These are phyloP conservation scores for Millerozyma acaciae DNA, from an alignment of 805 yeast species.

Conservation along the genomic window DNA sequence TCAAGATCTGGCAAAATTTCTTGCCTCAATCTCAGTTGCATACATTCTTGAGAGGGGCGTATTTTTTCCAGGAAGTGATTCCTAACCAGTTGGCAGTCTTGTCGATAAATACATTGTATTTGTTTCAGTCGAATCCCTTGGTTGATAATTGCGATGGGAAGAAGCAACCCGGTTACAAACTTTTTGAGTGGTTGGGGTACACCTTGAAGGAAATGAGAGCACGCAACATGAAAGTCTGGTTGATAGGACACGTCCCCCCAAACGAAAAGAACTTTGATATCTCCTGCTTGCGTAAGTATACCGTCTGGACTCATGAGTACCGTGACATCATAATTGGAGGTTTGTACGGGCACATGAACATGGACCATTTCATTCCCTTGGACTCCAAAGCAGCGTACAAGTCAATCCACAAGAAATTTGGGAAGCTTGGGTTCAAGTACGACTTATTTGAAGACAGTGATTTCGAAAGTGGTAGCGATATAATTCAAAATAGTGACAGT, in stretches of 20 bases:
- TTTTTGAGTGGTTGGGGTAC: slow-evolving; percentile 74
- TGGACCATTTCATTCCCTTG: slow-evolving; percentile 78
- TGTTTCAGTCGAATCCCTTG: slow-evolving; percentile 73
- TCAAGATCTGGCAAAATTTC: slow-evolving; percentile 66
- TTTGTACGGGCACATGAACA: slow-evolving; percentile 84
- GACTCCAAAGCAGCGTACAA: slow-evolving; percentile 68
- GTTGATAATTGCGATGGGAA: slow-evolving; percentile 73
- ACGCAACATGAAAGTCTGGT: slow-evolving; percentile 80
- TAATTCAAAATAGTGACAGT: neutral
- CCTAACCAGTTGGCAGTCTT: slow-evolving; percentile 75
- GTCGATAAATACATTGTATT: slow-evolving; percentile 73
- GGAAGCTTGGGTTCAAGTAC: slow-evolving; percentile 3
- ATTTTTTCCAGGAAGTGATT: slow-evolving; percentile 71
- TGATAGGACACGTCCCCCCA: slow-evolving; percentile 88
- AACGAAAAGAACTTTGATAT: slow-evolving; percentile 71
- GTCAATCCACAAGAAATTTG: slow-evolving; percentile 30
- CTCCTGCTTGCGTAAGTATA: slow-evolving; percentile 68
- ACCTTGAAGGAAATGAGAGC: slow-evolving; percentile 68
- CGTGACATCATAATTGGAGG: slow-evolving; percentile 83
- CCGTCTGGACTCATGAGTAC: slow-evolving; percentile 80
- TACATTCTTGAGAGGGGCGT: slow-evolving; percentile 69
- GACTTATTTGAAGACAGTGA: too few species aligned
- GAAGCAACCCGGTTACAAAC: slow-evolving; percentile 76
- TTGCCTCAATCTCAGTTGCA: slow-evolving; percentile 77
- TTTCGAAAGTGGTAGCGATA: neutral